Evolutionary conservation across 2,329 filamentous ascomycete genomes (phyloP), one percentile per base, ranked within the genome.

Genomic region (Fusarium brachygibbosum): DNA sequence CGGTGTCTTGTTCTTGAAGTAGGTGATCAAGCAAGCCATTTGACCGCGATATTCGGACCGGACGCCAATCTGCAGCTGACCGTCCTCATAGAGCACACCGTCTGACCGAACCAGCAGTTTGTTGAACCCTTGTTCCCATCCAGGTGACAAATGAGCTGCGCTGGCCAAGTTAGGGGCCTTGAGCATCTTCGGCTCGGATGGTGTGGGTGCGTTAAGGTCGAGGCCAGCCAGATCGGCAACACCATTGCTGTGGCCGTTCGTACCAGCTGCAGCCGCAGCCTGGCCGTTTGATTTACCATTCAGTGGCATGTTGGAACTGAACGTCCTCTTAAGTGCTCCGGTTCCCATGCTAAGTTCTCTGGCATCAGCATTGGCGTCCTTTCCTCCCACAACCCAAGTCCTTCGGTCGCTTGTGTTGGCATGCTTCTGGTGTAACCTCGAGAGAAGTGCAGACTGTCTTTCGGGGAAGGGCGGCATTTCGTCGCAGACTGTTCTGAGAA

Each of bases 391-490:
- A 28, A 98, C 91, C 96, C 96, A 99, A 3, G 96, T 98, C 66
- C 95, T 89, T 82, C 97, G 97, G 79, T 99, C 96, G 77, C 93
- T 97, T 16, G 93, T 96, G 64, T 92, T 93, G 48, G 92, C 92
- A 75, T 97, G 94, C 82, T 97, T 98, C 80, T 97, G 94, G 80
- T 99, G 95, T 50, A 99, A 86, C 60, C 96, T 88, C 38, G 95
- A 98, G 13, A 99, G 85, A 29, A 99, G 84, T 2, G 96, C 95
- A 7, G 96, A 98, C 61, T 97, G 91, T 63, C 97, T 87, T 79
- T 99, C 94, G 0, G 96, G 97, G 81, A 98, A 99, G 0, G 96
- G 94, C 4, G 96, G 96, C 97, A 99, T 99, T 79, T 99, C 96
- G 74, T 99, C 96, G 79, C 94, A 97, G 8, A 99, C 90, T 0